Conservation (phyloP, 495 filamentous ascomycete species). For the Penicillium cinerascens region DNA sequence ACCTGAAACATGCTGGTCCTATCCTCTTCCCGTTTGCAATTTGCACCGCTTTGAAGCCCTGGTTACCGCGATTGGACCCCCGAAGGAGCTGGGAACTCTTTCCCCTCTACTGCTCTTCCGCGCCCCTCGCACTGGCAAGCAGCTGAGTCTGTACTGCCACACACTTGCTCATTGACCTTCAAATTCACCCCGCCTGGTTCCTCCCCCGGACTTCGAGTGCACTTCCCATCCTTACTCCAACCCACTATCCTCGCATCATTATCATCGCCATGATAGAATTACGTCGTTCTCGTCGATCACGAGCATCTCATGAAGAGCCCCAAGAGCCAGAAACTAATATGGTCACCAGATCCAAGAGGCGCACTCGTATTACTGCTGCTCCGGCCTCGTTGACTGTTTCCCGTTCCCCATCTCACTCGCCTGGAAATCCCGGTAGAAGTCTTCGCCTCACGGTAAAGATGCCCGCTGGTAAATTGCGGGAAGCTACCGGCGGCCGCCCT, state of each 20-base stretch:
- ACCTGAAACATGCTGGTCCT: constrained; percentile 27
- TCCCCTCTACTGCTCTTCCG: constrained; percentile 5
- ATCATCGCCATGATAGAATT: constrained; percentile 38
- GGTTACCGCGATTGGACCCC: constrained; percentile 14
- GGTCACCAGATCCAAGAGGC: constrained; percentile 32
- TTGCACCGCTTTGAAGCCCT: constrained; percentile 22
- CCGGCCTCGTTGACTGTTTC: constrained; percentile 47
- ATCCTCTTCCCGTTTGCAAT: constrained; percentile 39
- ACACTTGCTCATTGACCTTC: constrained; percentile 5
- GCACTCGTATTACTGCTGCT: constrained; percentile 33
- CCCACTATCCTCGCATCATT: not conserved
- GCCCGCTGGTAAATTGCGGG: constrained; percentile 74
- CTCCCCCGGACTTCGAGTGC: not conserved
- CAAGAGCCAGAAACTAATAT: constrained; percentile 40
- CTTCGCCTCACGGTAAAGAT: constrained; percentile 82
- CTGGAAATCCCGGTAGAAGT: constrained; percentile 57
- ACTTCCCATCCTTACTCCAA: not conserved
- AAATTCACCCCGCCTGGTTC: constrained; percentile 1
- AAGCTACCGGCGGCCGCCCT: constrained; percentile 55
- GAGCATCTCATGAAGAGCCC: constrained; percentile 35
- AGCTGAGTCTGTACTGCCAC: constrained; percentile 18
- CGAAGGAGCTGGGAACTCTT: not conserved
- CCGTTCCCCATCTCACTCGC: constrained; percentile 52
- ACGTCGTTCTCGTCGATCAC: constrained; percentile 50
- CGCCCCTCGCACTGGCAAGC: not conserved